Base-by-base conservation (phyloP, 805 yeast species). In the Wickerhamiella musiphila region DNA sequence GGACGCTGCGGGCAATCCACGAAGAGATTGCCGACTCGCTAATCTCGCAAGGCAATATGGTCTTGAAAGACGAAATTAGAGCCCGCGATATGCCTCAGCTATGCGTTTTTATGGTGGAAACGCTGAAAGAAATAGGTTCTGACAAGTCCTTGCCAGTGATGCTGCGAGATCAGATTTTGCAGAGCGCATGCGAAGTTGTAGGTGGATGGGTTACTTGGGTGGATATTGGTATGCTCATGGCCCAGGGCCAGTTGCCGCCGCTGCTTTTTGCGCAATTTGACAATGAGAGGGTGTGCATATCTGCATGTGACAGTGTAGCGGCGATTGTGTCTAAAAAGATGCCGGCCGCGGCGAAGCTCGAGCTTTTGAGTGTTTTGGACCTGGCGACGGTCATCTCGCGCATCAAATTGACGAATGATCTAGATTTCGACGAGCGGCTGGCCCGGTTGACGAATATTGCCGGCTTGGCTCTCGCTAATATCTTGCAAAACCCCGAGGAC, bases 121-220 rank as follows among this genome's bases (percentile, higher is more conserved):
- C 75, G 14, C 54, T 78, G 36, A 47, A 48, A 9, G 55, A 51
- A 14, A 52, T n/a, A n/a, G n/a, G n/a, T n/a, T n/a, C n/a, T n/a
- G n/a, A n/a, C n/a, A n/a, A n/a, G 50, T 45, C 57, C 48, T 35
- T 48, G 58, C 29, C 44, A 48, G 31, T 34, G 4, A n/a, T n/a
- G n/a, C n/a, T n/a, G n/a, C n/a, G n/a, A n/a, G n/a, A 52, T 40
- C 70, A 69, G 37, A 63, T 77, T 39, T 43, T 78, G 46, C 70
- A 65, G 39, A 66, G 66, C 37, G 57, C 71, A 5, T 61, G 82
- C 31, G 61, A 62, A 32, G 72, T 72, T 34, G 69, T 90, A 35
- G 95, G 95, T 8, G 70, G 71, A 9, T 90, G 78, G 66, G 78
- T 83, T 16, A 73, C 84, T 16, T 90, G 99, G 98, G 81, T 84